Evolutionary conservation across 129 eudicot genomes (phyloP).

Genomic region (Glebionis coronaria): DNA sequence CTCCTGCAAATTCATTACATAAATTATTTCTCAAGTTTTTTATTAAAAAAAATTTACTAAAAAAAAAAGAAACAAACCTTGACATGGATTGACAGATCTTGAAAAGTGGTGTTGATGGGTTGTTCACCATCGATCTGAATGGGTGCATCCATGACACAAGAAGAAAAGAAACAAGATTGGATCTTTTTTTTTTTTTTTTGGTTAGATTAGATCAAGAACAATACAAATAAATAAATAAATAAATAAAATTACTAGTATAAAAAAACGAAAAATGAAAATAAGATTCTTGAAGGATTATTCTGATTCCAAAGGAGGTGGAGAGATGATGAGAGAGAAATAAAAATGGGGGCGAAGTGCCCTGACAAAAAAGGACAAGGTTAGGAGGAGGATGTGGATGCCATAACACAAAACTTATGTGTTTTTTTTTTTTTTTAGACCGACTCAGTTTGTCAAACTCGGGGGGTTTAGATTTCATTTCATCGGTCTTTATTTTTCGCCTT

Average conservation of each 20-base stretch:
- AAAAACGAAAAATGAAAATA: not conserved
- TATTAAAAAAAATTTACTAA: no score
- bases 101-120: constrained; percentile 36
- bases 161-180: constrained; percentile 4
- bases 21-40: no score
- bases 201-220: not conserved
- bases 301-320: not conserved
- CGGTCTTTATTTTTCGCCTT: no score
- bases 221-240: not conserved
- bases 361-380: not conserved
- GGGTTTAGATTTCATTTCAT: no score
- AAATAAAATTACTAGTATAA: not conserved
- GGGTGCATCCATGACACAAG: constrained; percentile 42
- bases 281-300: constrained; percentile 9
- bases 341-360: constrained; percentile 4
- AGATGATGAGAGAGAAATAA: not conserved
- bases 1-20: not conserved
- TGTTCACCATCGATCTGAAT: constrained; percentile 35
- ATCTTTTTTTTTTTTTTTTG: not conserved
- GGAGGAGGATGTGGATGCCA: no score
- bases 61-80: constrained; percentile 23
- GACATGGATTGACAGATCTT: constrained; percentile 43
- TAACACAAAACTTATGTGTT: no score
- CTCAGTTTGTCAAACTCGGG: no score
- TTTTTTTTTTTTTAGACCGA: no score